These are phyloP conservation scores for Pelargonium nanum DNA, from an alignment of 345 rosid species.

Conservation along the genomic window DNA sequence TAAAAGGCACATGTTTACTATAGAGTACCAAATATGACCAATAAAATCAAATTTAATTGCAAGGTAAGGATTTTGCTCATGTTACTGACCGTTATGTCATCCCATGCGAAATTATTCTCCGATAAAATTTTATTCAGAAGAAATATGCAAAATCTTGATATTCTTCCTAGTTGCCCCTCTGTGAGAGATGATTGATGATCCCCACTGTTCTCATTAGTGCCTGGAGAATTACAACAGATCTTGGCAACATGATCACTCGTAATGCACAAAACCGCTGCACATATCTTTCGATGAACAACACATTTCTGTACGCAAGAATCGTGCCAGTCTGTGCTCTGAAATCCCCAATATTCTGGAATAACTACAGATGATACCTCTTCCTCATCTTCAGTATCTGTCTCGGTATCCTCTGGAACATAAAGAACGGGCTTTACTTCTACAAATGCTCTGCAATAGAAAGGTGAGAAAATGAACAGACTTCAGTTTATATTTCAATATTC, in stretches of 20 bases:
- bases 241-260: conserved; percentile 32
- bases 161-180: conserved; percentile 30
- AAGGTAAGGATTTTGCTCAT: background rate
- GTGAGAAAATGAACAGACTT: background rate
- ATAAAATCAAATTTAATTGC: background rate
- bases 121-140: conserved; percentile 53
- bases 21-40: too few relatives aligned
- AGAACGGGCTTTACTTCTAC: conserved; percentile 88
- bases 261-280: conserved; percentile 51
- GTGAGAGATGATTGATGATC: conserved; percentile 19
- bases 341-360: conserved; percentile 34
- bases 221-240: conserved; percentile 25
- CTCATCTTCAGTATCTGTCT: conserved; percentile 17
- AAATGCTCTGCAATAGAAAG: conserved; percentile 46
- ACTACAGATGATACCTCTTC: conserved; percentile 16
- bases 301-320: conserved; percentile 65
- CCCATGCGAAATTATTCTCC: conserved; percentile 60
- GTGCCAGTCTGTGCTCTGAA: conserved; percentile 71
- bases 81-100: conserved; percentile 54
- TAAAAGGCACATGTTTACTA: background rate
- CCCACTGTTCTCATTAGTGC: conserved; percentile 8
- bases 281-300: conserved; percentile 47
- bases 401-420: conserved; percentile 38
- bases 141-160: conserved; percentile 58
- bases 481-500: background rate